Base-by-base conservation (phyloP, 208 protist species). In the Leishmania lainsoni region DNA sequence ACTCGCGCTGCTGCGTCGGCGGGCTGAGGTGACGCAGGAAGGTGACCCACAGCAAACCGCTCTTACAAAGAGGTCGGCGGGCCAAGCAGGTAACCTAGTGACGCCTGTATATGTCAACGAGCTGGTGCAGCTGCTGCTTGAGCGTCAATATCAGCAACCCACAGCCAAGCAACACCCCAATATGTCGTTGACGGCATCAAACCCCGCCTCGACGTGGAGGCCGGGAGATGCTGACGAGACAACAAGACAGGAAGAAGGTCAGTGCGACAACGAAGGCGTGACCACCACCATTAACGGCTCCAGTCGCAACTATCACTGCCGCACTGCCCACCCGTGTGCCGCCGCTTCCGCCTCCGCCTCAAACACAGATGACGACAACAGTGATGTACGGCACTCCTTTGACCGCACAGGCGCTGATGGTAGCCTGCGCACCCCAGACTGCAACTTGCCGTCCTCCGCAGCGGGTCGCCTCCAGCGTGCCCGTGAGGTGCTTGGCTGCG, bases 371-470 rank as follows among this genome's bases (percentile, higher is more conserved):
- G 66, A 83, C 35, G 59, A 52, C 73, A 54, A 35, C 54, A n/a
- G 35, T n/a, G 77, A 86, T 65, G 20, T 22, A 26, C 56, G 54
- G 10, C 59, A 61, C 4, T 76, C 72, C 1, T 71, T 66, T 48
- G 61, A 54, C 52, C 10, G 20, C 63, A 63, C 58, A 52, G 68
- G 59, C 16, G 49, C 45, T 42, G 77, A 81, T 26, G 42, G 75
- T 51, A 56, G 39, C 8, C 63, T 85, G 54, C 85, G 79, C 70
- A 51, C 16, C 52, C 85, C 85, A 35, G 76, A 87, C 59, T 77
- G 72, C 56, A 80, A 78, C 78, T 83, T 79, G 51, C 20, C 56
- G 29, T 10, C 56, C 32, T 78, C 76, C 20, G 72, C 83, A 12
- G 78, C 70, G 20, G 74, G 70, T 12, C 45, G 73, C 2, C 49